Evolutionary conservation across 2,329 filamentous ascomycete species (phyloP).

Genomic region (Sporothrix variecibatus): DNA sequence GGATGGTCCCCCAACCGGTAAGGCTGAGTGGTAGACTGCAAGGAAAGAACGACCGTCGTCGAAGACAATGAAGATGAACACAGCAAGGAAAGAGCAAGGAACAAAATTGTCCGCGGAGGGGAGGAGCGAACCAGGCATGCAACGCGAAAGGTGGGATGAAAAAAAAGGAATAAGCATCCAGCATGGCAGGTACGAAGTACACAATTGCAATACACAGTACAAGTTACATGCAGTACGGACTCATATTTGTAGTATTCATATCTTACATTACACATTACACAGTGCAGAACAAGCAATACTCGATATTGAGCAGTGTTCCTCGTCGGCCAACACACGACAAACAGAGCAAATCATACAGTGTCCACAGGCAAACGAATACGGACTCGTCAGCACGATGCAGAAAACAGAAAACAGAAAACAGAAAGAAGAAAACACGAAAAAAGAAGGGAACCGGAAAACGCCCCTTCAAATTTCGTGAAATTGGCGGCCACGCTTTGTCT

Average conservation of each 20-base stretch:
- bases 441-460: background rate
- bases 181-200: background rate
- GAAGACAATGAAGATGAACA: background rate
- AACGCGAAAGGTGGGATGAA: conserved; percentile 1
- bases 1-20: background rate
- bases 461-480: conserved; percentile 18
- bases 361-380: background rate
- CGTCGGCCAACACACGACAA: background rate
- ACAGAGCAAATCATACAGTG: background rate
- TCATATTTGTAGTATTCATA: background rate
- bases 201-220: background rate
- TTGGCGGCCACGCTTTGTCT: conserved; percentile 7
- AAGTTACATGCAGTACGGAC: background rate
- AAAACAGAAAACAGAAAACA: background rate
- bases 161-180: conserved; percentile 1
- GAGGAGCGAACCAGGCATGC: background rate
- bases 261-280: background rate
- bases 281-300: conserved; percentile 7
- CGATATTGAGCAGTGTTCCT: background rate
- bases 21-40: conserved; percentile 9
- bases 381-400: background rate
- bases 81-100: background rate
- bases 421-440: background rate
- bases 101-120: background rate
- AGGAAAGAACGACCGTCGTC: background rate